A percentile compares a stretch with the other conserved stretches of the same genome.
These are phyloP conservation scores for Miscanthus lutarioriparius DNA, from an alignment of 176 grass and related monocot species.

Conservation along the genomic window DNA sequence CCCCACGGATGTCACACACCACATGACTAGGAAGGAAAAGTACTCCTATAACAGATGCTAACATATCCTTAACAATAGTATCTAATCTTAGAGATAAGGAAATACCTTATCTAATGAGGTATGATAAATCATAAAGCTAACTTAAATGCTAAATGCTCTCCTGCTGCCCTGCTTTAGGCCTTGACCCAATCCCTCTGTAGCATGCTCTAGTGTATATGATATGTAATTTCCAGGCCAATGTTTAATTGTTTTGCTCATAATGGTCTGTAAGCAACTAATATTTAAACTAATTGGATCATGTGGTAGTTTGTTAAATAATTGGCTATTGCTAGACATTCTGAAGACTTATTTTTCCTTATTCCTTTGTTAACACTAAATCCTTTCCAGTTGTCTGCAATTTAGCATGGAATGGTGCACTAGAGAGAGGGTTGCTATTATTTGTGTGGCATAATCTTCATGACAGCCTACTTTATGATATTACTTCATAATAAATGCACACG, in stretches of 20 bases:
- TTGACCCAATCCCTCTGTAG: background rate
- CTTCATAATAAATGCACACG: slow-evolving; percentile 46
- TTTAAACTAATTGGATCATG: slow-evolving; percentile 1
- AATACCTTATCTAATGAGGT: background rate
- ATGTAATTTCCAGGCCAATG: background rate
- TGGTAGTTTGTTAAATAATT: background rate
- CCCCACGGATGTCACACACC: too few relatives aligned
- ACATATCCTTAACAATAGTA: background rate
- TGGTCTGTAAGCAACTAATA: background rate
- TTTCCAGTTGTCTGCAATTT: slow-evolving; percentile 9
- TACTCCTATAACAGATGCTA: background rate
- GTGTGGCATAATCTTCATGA: slow-evolving; percentile 3
- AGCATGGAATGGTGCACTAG: background rate
- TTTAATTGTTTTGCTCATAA: slow-evolving; percentile 1
- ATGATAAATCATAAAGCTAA: background rate
- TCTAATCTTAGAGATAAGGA: background rate
- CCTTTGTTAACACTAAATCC: background rate
- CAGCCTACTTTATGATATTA: slow-evolving; percentile 20
- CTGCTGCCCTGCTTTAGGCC: background rate
- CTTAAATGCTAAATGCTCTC: background rate
- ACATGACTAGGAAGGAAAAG: background rate
- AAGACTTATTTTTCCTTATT: background rate
- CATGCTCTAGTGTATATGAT: background rate
- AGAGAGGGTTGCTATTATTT: background rate
- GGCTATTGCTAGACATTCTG: background rate